A percentile compares a stretch with the other conserved stretches of the same genome.
These are phyloP conservation scores for Saccharomycopsis babjevae DNA, from an alignment of 805 yeast genomes.

Conservation along the genomic window DNA sequence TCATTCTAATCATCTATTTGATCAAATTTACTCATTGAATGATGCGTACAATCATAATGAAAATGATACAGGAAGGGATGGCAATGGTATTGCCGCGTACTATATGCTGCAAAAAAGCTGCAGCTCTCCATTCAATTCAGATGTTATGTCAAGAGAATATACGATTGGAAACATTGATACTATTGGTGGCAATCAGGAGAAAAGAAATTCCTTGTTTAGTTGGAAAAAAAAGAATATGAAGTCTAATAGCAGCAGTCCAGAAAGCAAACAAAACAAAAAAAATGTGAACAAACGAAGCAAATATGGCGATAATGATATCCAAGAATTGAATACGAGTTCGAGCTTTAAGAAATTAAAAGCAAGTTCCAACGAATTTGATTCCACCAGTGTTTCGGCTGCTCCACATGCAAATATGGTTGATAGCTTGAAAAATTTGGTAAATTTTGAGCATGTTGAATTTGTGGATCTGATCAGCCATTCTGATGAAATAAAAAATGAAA, in stretches of 20 bases:
- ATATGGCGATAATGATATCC: conserved; percentile 27
- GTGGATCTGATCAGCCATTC: not conserved
- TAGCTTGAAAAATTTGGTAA: not conserved
- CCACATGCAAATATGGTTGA: not conserved
- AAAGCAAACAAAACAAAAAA: not conserved
- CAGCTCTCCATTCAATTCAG: not conserved
- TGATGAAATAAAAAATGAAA: not conserved
- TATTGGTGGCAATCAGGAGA: not conserved
- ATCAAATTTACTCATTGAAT: not conserved
- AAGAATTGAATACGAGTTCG: conserved; percentile 22
- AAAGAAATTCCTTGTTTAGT: not conserved
- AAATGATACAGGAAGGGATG: not conserved
- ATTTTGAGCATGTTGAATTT: not conserved
- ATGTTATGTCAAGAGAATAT: not conserved
- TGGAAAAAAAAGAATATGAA: not conserved
- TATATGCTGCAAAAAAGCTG: conserved; percentile 2
- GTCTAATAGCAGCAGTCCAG: not conserved
- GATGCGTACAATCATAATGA: not conserved
- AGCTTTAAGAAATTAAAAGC: not conserved
- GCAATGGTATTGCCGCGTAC: not conserved
- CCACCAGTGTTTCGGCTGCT: not conserved
- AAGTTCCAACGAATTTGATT: conserved; percentile 20
- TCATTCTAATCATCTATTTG: not conserved
- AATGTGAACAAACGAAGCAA: not conserved
- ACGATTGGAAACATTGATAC: not conserved